These are phyloP conservation scores for Carex sylvatica DNA, from an alignment of 202 grass and related monocot genomes.

Conservation along the genomic window DNA sequence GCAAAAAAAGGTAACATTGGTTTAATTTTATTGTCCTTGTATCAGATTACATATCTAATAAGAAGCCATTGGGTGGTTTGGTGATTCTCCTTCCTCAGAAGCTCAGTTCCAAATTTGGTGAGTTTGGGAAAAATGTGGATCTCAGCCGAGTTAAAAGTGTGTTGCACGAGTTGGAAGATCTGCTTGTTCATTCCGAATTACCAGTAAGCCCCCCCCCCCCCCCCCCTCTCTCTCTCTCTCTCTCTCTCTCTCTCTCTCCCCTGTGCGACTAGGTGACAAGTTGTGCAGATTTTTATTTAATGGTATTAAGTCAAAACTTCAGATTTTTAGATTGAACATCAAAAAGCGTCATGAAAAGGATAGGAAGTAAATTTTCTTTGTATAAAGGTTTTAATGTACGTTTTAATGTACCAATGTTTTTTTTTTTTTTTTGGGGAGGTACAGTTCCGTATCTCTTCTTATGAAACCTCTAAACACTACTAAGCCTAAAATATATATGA, in stretches of 20 bases:
- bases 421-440: not conserved
- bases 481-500: not conserved
- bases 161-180: slow-evolving; percentile 65
- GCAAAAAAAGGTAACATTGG: not conserved
- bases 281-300: not conserved
- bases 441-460: not conserved
- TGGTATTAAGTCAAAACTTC: not conserved
- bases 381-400: not conserved
- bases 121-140: slow-evolving; percentile 26
- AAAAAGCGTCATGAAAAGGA: not conserved
- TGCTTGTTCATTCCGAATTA: slow-evolving; percentile 72
- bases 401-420: not conserved
- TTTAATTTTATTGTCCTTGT: slow-evolving; percentile 5
- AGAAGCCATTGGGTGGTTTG: slow-evolving; percentile 73
- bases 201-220: slow-evolving; percentile 37
- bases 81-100: slow-evolving; percentile 85
- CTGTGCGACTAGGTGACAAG: not conserved
- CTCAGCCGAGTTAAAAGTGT: slow-evolving; percentile 40
- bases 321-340: not conserved
- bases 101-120: slow-evolving; percentile 30
- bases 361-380: not conserved
- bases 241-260: not conserved
- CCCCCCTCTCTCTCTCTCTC: not conserved
- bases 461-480: not conserved
- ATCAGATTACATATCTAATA: slow-evolving; percentile 73